Evolutionary conservation across 768 basidiomycete species (phyloP), one percentile per base, ranked within the genome.

Genomic region (Boletus sp.): DNA sequence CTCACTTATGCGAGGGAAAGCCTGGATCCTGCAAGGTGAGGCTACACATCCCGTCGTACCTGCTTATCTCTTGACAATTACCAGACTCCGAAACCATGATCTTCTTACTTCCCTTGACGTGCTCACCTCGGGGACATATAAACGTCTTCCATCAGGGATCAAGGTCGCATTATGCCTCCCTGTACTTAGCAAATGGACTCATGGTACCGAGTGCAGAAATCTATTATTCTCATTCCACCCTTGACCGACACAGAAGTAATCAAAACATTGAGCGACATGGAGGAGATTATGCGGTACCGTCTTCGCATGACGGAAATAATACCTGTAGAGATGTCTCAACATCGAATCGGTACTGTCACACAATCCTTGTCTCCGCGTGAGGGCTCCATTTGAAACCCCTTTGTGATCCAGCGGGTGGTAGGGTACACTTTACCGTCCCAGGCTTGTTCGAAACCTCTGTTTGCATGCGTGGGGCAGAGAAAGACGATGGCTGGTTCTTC

Each of bases 71-170:
- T 47, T 57, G 29, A 61, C 39, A 10, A 11, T 18, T 5, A 12
- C 6, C 65, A 93, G 95, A 67, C 81, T 94, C 18, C 87, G 95
- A 55, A 98, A 98, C 73, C 93, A 95, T 58, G 96, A 98, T 72
- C 77, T 98, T 24, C 80, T 94, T 5, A 96, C 94, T 1, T 95
- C 95, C 24, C 75, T 98, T 37, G 90, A 94, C 62, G 90, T 98
- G 53, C 78, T 97, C 33, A 90, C 90, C 2, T 86, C 85, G 12
- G 95, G 94, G 0, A 86, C 90, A 15, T 98, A 98, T 67, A 78
- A 84, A 39, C 80, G 92, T 29, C 81, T 98, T 15, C 94, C 96
- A 17, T 80, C 84, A 2, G 78, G 77, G 50, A 88, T 96, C 69
- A 91, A 90, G 83, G 92, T 91, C 52, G 62, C 55, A 54, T 63